Conservation (phyloP, 352 stramenopile genomes). For the Pythium volutum region DNA sequence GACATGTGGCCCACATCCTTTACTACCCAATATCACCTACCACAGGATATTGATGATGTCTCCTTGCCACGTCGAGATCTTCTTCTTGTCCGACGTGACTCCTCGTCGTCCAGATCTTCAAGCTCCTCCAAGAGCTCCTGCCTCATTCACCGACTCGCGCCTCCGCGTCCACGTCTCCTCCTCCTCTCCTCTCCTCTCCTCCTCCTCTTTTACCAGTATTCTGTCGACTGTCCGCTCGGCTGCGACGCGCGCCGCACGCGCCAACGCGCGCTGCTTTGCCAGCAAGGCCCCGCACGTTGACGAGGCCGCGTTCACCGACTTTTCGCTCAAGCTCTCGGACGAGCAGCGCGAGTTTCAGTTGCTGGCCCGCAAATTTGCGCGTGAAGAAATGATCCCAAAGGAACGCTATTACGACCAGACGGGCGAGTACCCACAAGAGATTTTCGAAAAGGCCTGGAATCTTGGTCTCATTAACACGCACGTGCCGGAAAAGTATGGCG, state of each 20-base stretch:
- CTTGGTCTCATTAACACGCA: conserved; percentile 88
- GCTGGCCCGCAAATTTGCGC: conserved; percentile 85
- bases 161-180: neutral
- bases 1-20: conserved; percentile 17
- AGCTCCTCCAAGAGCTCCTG: neutral
- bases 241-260: conserved; percentile 5
- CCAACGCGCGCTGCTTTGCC: conserved; percentile 39
- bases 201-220: conserved; percentile 1
- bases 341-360: conserved; percentile 87
- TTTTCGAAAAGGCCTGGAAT: conserved; percentile 89
- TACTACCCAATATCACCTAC: conserved; percentile 3
- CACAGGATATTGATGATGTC: conserved; percentile 12
- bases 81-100: conserved; percentile 16
- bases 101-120: conserved; percentile 14
- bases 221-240: conserved; percentile 15
- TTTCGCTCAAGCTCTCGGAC: conserved; percentile 83
- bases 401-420: conserved; percentile 81
- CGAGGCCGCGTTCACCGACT: conserved; percentile 44
- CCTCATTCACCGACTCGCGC: conserved; percentile 12
- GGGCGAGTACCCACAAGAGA: conserved; percentile 84
- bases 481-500: conserved; percentile 82
- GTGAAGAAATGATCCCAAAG: conserved; percentile 89
- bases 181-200: neutral
- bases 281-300: conserved; percentile 39
- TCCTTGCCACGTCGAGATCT: conserved; percentile 21